A percentile compares a stretch with the other conserved stretches of the same genome.
Conservation (phyloP, 768 basidiomycete species). For the Lenzites betulinus region DNA sequence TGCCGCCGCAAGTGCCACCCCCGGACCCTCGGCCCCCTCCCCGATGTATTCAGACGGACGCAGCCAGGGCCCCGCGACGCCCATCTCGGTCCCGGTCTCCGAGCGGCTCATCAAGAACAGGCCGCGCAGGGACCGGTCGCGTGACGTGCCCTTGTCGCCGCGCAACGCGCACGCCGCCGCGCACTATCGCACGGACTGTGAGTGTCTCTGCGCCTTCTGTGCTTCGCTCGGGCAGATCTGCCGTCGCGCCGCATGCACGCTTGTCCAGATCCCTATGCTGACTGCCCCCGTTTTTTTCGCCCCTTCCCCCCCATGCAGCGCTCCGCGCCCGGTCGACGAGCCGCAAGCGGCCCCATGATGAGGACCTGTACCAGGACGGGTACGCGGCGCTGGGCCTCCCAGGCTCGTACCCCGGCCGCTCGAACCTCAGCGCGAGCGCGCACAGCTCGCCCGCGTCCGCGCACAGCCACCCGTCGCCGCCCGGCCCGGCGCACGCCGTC, state of each 20-base stretch:
- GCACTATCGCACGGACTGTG: slow-evolving; percentile 36
- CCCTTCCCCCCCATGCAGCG: slow-evolving; percentile 45
- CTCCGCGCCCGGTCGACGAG: slow-evolving; percentile 77
- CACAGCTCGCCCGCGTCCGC: slow-evolving; percentile 78
- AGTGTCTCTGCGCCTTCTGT: slow-evolving; percentile 21
- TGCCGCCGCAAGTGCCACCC: slow-evolving; percentile 7
- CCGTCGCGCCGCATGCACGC: slow-evolving; percentile 14
- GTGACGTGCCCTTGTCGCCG: slow-evolving; percentile 34
- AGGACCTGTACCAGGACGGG: slow-evolving; percentile 45
- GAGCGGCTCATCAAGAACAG: slow-evolving; percentile 29
- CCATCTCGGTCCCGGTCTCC: slow-evolving; percentile 25
- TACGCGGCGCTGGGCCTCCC: slow-evolving; percentile 42
- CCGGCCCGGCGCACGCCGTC: slow-evolving; percentile 40
- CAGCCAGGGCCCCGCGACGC: slow-evolving; percentile 14
- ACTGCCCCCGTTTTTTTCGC: slow-evolving; percentile 24
- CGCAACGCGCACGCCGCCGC: slow-evolving; percentile 28
- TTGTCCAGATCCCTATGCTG: slow-evolving; percentile 19
- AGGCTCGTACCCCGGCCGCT: slow-evolving; percentile 35
- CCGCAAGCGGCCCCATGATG: slow-evolving; percentile 71
- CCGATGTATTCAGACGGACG: slow-evolving; percentile 21
- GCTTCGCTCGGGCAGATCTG: slow-evolving; percentile 22
- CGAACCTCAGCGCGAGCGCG: slow-evolving; percentile 49
- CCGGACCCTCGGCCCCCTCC: slow-evolving; percentile 21
- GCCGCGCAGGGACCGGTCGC: slow-evolving; percentile 34
- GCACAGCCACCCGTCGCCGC: slow-evolving; percentile 67